Evolutionary conservation across 345 rosid genomes (phyloP).

Genomic region (Geranium rotundifolium): DNA sequence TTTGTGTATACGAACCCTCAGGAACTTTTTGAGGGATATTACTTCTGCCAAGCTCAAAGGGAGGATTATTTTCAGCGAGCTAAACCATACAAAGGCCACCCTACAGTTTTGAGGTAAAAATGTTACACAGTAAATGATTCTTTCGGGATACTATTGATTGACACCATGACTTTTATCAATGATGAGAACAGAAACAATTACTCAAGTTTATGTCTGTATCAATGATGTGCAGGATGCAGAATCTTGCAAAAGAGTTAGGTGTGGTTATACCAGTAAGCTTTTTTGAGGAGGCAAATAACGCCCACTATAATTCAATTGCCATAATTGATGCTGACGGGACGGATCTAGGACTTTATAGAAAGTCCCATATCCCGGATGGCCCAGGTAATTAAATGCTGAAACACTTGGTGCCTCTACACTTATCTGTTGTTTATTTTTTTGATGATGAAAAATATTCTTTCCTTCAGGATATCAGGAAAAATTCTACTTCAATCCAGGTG

Average conservation of each 20-base stretch:
- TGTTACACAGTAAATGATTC: no score
- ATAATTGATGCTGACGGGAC: constrained; percentile 89
- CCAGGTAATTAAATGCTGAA: constrained; percentile 43
- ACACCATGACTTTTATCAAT: constrained; percentile 2
- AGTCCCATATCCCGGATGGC: constrained; percentile 97
- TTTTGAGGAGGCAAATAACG: constrained; percentile 91
- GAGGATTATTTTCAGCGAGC: constrained; percentile 72
- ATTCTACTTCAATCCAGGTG: constrained; percentile 94
- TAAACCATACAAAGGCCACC: constrained; percentile 71
- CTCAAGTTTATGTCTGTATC: background rate
- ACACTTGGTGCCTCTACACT: constrained; percentile 8
- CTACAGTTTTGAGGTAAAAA: constrained; percentile 61
- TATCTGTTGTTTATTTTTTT: constrained; percentile 4
- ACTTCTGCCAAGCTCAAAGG: constrained; percentile 96
- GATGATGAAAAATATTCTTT: constrained; percentile 6
- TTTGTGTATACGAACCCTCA: constrained; percentile 16
- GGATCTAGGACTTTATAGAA: constrained; percentile 84
- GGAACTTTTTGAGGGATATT: constrained; percentile 95
- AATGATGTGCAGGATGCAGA: constrained; percentile 52
- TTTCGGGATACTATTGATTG: background rate
- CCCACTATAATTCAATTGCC: constrained; percentile 84
- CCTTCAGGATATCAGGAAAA: constrained; percentile 84
- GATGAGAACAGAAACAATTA: background rate
- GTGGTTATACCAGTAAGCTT: constrained; percentile 89
- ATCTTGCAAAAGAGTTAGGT: constrained; percentile 72